Evolutionary conservation across 257 asterid species (phyloP).

Genomic region (Ophiorrhiza pumila): DNA sequence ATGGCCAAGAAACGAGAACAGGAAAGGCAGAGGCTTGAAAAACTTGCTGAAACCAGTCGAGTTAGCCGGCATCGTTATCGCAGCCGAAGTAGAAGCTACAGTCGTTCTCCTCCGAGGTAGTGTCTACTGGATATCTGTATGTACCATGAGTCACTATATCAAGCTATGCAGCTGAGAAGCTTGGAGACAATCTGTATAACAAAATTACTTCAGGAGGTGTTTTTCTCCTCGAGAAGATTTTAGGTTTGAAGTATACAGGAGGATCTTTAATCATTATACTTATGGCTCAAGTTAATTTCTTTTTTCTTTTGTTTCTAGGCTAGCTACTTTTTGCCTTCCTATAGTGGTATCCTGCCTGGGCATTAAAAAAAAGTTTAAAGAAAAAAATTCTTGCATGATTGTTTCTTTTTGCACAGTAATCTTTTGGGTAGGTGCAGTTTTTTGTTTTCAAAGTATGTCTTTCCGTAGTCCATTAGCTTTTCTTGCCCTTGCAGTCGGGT

Average conservation of each 20-base stretch:
- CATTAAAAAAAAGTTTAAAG: too few species aligned
- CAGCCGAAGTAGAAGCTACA: slow-evolving; percentile 83
- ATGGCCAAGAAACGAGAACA: slow-evolving; percentile 93
- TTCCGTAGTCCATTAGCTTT: neutral
- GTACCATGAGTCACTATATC: neutral
- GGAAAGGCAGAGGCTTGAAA: slow-evolving; percentile 87
- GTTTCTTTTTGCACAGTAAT: neutral
- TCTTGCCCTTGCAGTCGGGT: neutral
- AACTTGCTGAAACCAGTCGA: slow-evolving; percentile 76
- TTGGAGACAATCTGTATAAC: neutral
- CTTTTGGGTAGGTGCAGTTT: neutral
- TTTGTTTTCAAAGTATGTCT: neutral
- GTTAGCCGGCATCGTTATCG: slow-evolving; percentile 53
- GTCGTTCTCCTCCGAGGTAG: slow-evolving; percentile 89
- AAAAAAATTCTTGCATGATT: neutral
- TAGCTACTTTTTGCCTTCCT: neutral
- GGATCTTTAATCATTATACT: neutral
- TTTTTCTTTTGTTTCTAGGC: neutral
- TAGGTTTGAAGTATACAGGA: neutral
- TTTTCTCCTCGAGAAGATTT: neutral
- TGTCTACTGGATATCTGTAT: slow-evolving; percentile 1
- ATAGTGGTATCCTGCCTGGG: neutral
- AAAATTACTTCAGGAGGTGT: neutral
- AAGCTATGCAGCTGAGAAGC: neutral
- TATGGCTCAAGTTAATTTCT: neutral